Evolutionary conservation across 2,329 filamentous ascomycete species (phyloP).

Genomic region (Furcasterigmium sp.): DNA sequence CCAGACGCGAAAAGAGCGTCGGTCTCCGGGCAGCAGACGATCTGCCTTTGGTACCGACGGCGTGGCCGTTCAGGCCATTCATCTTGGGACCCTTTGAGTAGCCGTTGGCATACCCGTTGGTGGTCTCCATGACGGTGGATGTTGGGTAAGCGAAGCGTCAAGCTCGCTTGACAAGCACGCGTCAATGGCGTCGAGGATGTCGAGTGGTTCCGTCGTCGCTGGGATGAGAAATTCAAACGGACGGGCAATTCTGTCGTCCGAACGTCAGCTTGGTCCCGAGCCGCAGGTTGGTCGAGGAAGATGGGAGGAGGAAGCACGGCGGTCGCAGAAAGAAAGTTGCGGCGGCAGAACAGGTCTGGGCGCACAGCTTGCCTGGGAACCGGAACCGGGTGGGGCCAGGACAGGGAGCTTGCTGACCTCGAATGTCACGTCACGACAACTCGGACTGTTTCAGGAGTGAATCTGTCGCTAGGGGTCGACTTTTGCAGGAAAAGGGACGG

Average conservation of each 20-base stretch:
- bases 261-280: no score
- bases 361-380: neutral
- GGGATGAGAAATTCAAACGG: no score
- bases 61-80: conserved; percentile 28
- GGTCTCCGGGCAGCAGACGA: conserved; percentile 15
- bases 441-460: no score
- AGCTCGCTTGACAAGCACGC: neutral
- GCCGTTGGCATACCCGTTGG: conserved; percentile 33
- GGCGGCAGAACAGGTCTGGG: neutral
- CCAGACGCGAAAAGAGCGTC: conserved; percentile 30
- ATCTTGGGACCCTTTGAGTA: conserved; percentile 17
- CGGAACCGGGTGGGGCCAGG: neutral
- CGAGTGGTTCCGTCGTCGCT: neutral
- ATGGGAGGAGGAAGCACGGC: neutral
- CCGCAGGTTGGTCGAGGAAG: neutral
- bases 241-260: no score
- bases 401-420: neutral
- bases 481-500: no score
- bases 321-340: neutral
- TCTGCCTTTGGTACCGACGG: conserved; percentile 24
- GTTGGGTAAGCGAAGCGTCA: conserved; percentile 1
- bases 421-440: neutral
- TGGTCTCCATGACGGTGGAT: conserved; percentile 28
- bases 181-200: neutral
- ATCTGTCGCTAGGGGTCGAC: no score